Evolutionary conservation across 2,329 filamentous ascomycete species (phyloP).

Genomic region (Venturia asperata): DNA sequence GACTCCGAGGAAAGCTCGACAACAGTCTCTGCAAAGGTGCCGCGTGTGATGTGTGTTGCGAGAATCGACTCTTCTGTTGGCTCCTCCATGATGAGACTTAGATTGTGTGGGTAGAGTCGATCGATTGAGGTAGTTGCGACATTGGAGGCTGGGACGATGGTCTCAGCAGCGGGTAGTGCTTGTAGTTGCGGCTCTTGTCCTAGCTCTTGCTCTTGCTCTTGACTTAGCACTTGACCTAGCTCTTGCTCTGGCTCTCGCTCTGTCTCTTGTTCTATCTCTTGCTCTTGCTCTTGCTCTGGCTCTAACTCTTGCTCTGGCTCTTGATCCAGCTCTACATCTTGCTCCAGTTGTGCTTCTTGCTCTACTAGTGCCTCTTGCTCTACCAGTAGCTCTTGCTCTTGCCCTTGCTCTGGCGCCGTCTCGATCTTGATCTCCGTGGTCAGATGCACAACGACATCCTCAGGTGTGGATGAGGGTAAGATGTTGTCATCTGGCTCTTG

Average conservation of each 20-base stretch:
- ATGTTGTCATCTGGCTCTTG: not conserved
- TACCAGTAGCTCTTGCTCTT: not conserved
- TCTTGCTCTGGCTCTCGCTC: not conserved
- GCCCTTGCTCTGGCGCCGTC: not conserved
- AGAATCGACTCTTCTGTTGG: conserved; percentile 10
- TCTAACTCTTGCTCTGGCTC: not conserved
- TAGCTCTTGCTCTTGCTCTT: no score
- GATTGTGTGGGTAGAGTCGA: not conserved
- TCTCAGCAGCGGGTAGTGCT: not conserved
- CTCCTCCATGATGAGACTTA: conserved; percentile 1
- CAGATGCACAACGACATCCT: not conserved
- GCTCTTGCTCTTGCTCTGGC: not conserved
- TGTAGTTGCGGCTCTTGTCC: not conserved
- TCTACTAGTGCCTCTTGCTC: not conserved
- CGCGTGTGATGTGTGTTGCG: not conserved
- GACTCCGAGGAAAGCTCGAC: not conserved
- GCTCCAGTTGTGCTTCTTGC: not conserved
- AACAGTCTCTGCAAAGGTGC: conserved; percentile 7
- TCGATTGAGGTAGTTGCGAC: not conserved
- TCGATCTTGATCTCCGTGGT: not conserved
- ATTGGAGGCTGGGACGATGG: not conserved
- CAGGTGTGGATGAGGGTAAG: not conserved
- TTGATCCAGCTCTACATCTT: not conserved
- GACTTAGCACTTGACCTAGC: not conserved
- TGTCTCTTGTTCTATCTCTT: not conserved